Conservation (phyloP, 495 filamentous ascomycete species). For the Trichoderma orchidacearum region DNA sequence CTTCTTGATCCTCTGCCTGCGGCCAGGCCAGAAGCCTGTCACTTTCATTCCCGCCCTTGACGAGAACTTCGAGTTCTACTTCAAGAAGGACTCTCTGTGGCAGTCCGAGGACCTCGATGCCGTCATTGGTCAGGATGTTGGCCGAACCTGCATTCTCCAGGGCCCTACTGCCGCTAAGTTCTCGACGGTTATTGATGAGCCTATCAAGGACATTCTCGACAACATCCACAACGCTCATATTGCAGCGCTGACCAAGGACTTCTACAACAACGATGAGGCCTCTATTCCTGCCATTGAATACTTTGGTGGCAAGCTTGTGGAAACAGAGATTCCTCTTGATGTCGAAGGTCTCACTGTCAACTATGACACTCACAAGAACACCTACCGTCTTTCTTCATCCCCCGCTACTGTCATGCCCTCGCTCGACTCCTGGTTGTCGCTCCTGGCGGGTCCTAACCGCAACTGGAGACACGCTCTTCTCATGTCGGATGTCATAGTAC, state of each 20-base stretch:
- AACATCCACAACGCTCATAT: conserved; percentile 83
- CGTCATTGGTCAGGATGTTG: conserved; percentile 90
- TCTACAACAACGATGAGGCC: conserved; percentile 60
- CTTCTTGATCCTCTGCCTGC: conserved; percentile 85
- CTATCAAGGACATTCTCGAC: conserved; percentile 85
- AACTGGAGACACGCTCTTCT: conserved; percentile 98
- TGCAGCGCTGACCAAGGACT: conserved; percentile 56
- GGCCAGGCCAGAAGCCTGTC: conserved; percentile 87
- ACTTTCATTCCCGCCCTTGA: conserved; percentile 90
- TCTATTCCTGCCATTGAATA: conserved; percentile 81
- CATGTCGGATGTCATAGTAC: conserved; percentile 84
- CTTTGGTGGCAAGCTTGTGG: conserved; percentile 73
- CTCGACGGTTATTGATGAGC: conserved; percentile 77
- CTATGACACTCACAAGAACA: conserved; percentile 58
- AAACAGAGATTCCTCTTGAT: conserved; percentile 46
- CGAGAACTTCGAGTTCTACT: conserved; percentile 93
- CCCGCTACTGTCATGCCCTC: conserved; percentile 58
- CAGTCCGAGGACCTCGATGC: conserved; percentile 95
- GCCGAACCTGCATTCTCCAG: conserved; percentile 87
- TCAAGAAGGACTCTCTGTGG: conserved; percentile 99
- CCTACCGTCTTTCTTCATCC: conserved; percentile 64
- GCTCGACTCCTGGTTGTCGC: conserved; percentile 66
- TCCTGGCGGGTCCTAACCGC: conserved; percentile 71
- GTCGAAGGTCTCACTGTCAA: conserved; percentile 71
- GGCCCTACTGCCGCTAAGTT: conserved; percentile 89